Evolutionary conservation across 176 grass and related monocot species (phyloP), one percentile per base, ranked within the genome.

Genomic region (Musa beccarii): DNA sequence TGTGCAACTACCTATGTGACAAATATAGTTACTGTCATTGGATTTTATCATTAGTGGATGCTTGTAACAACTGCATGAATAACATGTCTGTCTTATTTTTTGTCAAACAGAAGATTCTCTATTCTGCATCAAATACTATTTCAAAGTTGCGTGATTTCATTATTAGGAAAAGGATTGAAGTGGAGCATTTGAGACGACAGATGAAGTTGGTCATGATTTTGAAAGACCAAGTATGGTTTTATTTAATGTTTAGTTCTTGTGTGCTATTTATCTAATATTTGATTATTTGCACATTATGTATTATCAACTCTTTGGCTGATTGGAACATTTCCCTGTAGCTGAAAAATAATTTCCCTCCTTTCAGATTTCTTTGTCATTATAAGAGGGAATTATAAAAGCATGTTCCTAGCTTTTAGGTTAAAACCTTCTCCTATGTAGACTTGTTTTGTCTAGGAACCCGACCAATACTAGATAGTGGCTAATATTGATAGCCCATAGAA

Each of bases 161-260:
- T 80, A 72, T 92, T 77, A 86, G 74, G n/a, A 88, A 90, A 92
- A 89, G 87, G 54, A 85, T 70, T 80, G 53, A 88, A 55, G 79
- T 90, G 69, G 81, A 96, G 79, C 84, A 84, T 61, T 65, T 92
- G 63, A 80, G 55, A 21, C 93, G 86, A 80, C 85, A 96, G 76
- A 83, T 84, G 64, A 96, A 92, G 71, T 51, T 92, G 79, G 85
- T 59, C 70, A 54, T 80, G 68, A 81, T 96, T 66, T 81, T 96
- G 79, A 92, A 83, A 68, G 87, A 88, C 61, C 89, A 96, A 80
- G 93, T 96, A 90, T 86, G 85, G 90, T 74, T 11, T 21, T 1
- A 78, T 82, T 28, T 56, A 28, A 22, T 74, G 11, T 28, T 56
- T 57, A 23, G 3, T 68, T 22, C 71, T 73, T 22, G 10, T 24